Evolutionary conservation across 116 monocot species (phyloP).

Genomic region (Phalaenopsis hybrid): DNA sequence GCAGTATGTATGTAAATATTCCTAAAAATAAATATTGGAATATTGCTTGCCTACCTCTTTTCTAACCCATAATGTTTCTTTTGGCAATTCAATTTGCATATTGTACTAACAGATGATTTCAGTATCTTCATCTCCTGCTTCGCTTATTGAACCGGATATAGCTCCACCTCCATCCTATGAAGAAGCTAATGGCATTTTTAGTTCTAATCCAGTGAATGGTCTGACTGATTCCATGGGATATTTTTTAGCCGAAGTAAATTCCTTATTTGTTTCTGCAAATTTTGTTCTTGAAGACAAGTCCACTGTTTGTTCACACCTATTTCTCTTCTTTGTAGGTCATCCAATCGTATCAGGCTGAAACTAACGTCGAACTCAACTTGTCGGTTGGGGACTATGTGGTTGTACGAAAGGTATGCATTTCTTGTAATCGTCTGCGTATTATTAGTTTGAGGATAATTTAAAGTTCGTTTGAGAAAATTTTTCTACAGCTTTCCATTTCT

Average conservation of each 20-base stretch:
- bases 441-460: neutral
- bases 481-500: no score
- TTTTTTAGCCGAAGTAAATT: conserved; percentile 78
- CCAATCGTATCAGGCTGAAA: conserved; percentile 30
- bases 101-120: conserved; percentile 52
- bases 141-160: conserved; percentile 32
- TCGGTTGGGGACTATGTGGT: conserved; percentile 38
- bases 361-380: conserved; percentile 28
- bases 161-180: conserved; percentile 86
- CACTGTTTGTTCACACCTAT: neutral
- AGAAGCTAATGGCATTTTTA: conserved; percentile 52
- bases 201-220: conserved; percentile 34
- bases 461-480: no score
- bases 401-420: conserved; percentile 29
- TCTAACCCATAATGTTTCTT: no score
- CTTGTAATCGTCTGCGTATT: neutral
- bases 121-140: conserved; percentile 56
- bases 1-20: no score
- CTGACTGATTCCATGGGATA: conserved; percentile 52
- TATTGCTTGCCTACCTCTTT: neutral
- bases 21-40: neutral
- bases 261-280: neutral
- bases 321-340: conserved; percentile 19
- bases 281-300: neutral
- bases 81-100: neutral